Base-by-base conservation (phyloP, 2,329 filamentous ascomycete species). In the Leptosphaerulina australis region DNA sequence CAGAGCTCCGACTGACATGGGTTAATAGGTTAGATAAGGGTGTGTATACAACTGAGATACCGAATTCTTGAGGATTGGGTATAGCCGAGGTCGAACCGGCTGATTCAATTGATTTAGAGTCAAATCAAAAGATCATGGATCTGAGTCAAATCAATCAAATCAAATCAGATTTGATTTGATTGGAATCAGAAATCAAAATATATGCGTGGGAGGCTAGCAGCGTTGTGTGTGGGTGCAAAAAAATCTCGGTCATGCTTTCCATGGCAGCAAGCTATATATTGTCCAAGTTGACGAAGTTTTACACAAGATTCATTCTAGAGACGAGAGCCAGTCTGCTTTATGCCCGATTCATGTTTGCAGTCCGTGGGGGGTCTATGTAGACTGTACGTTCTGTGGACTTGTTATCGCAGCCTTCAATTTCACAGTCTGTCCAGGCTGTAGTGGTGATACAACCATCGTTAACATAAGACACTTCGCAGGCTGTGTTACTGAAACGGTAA, bases 281-380 rank as follows among this genome's bases (percentile, higher is more conserved):
- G 20, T 56, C 55, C 33, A 65, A 28, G 25, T 62, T 61, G 36
- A 61, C 55, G 31, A 18, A 36, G 39, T 58, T 55, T 2, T 14
- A 2, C 12, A 51, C 37, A 6, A 24, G 12, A 5, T 14, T 36
- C n/a, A 15, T 20, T 41, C 12, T 11, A 22, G 12, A 24, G 15
- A 2, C 24, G 7, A 4, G 30, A 20, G 30, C 30, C 30, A 33
- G 30, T 17, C 5, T 18, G 18, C 30, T 33, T 18, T 10, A 17
- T 4, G 30, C 9, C 15, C 24, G 22, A 26, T n/a, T 12, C 45
- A 49, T 49, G 10, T 20, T 35, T 20, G 24, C 17, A 28, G 15
- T 25, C 3, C 2, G 22, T 26, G n/a, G 14, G 18, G 12, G 7
- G 5, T 18, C 25, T 26, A 17, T 10, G 18, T 14, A 11, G 26